phyloP scores from a whole-genome alignment of 2,329 filamentous ascomycete genomes.

The Apiospora kogelbergensis region DNA sequence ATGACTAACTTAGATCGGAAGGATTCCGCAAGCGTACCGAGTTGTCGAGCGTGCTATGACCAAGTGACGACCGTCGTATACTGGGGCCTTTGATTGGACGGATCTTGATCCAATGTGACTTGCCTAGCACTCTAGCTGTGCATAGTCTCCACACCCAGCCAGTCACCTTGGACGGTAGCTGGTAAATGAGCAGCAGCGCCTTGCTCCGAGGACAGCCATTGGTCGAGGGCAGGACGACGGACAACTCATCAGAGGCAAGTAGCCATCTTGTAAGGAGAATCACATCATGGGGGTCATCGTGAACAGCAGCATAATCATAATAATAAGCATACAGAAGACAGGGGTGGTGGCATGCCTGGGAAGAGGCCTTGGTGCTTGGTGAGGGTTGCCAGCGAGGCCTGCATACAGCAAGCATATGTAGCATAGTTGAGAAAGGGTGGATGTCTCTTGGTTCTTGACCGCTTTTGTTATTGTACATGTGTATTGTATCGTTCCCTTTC shows the following conservation, averaged over 20 bases:
- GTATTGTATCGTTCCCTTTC: background rate
- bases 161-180: background rate
- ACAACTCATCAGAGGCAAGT: background rate
- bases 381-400: background rate
- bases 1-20: slow-evolving; percentile 3
- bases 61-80: background rate
- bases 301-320: too few relatives aligned
- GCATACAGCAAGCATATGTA: background rate
- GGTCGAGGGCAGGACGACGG: background rate
- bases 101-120: slow-evolving; percentile 1
- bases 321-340: background rate
- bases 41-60: background rate
- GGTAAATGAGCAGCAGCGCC: background rate
- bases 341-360: background rate
- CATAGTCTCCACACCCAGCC: background rate
- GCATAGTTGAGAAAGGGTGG: background rate
- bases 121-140: background rate
- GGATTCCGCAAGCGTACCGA: background rate
- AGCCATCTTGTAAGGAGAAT: background rate
- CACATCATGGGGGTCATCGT: background rate
- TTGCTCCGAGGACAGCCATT: background rate
- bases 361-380: background rate
- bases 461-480: background rate
- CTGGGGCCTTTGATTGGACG: background rate
- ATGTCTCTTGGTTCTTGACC: background rate